Conservation (phyloP, 805 yeast species). For the Saccharomycopsis amapae region DNA sequence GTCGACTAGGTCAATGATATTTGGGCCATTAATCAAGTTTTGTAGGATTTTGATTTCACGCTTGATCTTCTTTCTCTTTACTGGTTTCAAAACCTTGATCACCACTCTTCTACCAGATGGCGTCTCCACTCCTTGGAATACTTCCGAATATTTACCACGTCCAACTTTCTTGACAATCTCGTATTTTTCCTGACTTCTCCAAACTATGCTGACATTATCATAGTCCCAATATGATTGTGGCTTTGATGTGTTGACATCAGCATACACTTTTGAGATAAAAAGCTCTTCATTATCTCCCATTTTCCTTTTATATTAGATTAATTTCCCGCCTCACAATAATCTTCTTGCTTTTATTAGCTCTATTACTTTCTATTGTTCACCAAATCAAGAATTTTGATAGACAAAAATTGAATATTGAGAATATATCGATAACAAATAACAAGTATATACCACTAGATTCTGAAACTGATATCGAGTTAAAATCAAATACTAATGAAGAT, state of each 20-base stretch:
- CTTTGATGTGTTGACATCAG: conserved; percentile 69
- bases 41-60: conserved; percentile 84
- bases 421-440: too few species aligned
- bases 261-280: conserved; percentile 72
- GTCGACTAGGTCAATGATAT: conserved; percentile 67
- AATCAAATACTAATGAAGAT: too few species aligned
- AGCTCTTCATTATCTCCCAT: conserved; percentile 26
- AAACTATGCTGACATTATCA: conserved; percentile 59
- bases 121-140: conserved; percentile 74
- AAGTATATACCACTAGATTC: too few species aligned
- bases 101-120: conserved; percentile 60
- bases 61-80: conserved; percentile 85
- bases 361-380: too few species aligned
- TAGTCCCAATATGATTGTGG: conserved; percentile 89
- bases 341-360: too few species aligned
- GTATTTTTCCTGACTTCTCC: conserved; percentile 83
- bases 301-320: too few species aligned
- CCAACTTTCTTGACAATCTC: conserved; percentile 83
- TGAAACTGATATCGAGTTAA: too few species aligned
- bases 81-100: conserved; percentile 89
- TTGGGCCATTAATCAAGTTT: conserved; percentile 78
- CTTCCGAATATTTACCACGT: conserved; percentile 91
- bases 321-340: too few species aligned
- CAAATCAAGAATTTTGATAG: too few species aligned
- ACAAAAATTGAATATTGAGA: too few species aligned